Evolutionary conservation across 306 rosid species (phyloP).

Genomic region (Glycine tomentella): DNA sequence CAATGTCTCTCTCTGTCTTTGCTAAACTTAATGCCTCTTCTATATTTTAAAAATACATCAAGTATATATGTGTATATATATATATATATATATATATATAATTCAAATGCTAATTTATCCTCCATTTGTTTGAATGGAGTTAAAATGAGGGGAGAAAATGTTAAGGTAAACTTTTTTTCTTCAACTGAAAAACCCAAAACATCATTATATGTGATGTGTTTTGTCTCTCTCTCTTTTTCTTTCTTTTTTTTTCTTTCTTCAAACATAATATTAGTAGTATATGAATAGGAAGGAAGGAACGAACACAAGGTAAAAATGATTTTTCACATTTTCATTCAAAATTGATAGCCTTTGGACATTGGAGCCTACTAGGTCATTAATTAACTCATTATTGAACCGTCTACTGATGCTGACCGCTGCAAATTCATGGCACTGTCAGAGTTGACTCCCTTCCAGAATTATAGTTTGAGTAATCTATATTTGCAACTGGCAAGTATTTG

Average conservation of each 20-base stretch:
- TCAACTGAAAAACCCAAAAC: too few species aligned
- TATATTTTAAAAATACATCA: not conserved
- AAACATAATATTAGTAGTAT: too few species aligned
- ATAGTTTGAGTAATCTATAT: not conserved
- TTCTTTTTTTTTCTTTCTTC: too few species aligned
- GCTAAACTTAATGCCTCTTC: too few species aligned
- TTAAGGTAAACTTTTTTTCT: not conserved
- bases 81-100: too few species aligned
- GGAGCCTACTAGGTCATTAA: not conserved
- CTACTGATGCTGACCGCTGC: not conserved
- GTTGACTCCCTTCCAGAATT: conserved; percentile 7
- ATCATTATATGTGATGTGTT: too few species aligned
- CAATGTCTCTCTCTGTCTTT: not conserved
- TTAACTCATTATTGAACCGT: not conserved
- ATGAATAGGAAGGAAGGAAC: too few species aligned
- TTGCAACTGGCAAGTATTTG: not conserved
- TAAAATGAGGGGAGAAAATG: not conserved
- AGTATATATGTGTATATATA: too few species aligned
- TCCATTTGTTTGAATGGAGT: not conserved
- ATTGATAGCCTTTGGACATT: not conserved
- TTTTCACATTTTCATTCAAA: not conserved
- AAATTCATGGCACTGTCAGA: not conserved
- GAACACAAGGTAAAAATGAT: not conserved
- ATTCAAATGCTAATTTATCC: not conserved
- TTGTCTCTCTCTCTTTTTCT: too few species aligned